phyloP scores from a whole-genome alignment of 306 rosid genomes.

The Mucuna pruriens region DNA sequence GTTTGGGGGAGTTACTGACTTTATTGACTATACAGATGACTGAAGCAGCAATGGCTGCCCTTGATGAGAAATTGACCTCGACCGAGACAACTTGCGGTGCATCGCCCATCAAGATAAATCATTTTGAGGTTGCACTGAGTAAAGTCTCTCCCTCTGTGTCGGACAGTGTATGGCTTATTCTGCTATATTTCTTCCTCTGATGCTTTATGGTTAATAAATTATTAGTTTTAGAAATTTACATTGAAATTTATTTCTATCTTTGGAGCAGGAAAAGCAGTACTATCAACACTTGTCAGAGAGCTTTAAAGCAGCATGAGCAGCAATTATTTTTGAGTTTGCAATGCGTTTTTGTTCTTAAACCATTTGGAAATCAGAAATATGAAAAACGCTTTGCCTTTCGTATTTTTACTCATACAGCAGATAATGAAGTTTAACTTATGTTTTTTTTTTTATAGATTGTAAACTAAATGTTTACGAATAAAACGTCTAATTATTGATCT shows the following conservation, averaged over 20 bases:
- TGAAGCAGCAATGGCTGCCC: slow-evolving; percentile 76
- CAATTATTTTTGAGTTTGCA: neutral
- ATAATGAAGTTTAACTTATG: too few relatives aligned
- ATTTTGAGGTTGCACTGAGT: slow-evolving; percentile 49
- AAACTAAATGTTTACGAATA: too few relatives aligned
- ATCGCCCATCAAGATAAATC: slow-evolving; percentile 38
- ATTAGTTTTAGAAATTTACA: neutral
- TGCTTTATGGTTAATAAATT: neutral
- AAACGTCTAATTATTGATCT: too few relatives aligned
- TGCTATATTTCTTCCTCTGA: neutral
- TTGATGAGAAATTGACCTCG: slow-evolving; percentile 52
- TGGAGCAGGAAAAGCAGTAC: slow-evolving; percentile 49
- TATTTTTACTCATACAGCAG: too few relatives aligned
- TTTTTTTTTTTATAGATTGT: too few relatives aligned
- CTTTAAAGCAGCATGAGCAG: slow-evolving; percentile 42
- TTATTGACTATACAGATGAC: slow-evolving; percentile 54
- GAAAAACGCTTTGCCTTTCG: too few relatives aligned
- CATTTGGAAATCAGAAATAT: too few relatives aligned
- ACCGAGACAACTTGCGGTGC: slow-evolving; percentile 20
- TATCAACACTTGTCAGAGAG: slow-evolving; percentile 46
- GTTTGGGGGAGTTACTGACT: slow-evolving; percentile 13
- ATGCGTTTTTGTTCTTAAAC: too few relatives aligned
- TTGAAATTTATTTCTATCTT: slow-evolving; percentile 14
- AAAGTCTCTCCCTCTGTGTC: slow-evolving; percentile 47
- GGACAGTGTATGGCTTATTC: slow-evolving; percentile 39